These are phyloP conservation scores for Metrosideros polymorpha DNA, from an alignment of 441 rosid genomes.

Conservation along the genomic window DNA sequence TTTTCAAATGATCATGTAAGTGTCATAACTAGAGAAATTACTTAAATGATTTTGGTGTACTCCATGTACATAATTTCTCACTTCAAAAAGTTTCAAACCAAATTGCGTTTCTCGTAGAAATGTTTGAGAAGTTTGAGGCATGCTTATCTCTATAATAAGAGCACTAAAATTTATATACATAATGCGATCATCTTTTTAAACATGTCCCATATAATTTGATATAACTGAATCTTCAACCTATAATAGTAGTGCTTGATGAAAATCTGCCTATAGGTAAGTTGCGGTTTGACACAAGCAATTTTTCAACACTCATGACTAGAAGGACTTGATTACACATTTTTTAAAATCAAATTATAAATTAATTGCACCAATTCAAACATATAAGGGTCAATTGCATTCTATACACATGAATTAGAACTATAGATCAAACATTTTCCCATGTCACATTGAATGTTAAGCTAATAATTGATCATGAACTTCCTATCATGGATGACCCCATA, in stretches of 20 bases:
- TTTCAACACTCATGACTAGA: not conserved
- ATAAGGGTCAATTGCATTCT: not conserved
- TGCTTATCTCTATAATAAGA: too few species aligned
- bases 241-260: not conserved
- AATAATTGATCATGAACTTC: too few species aligned
- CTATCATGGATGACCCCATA: too few species aligned
- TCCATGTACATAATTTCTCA: too few species aligned
- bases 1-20: not conserved
- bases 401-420: not conserved
- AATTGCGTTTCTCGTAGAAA: too few species aligned
- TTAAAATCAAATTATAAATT: not conserved
- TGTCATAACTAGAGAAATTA: too few species aligned
- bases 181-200: not conserved
- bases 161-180: too few species aligned
- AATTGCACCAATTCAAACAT: not conserved
- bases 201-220: not conserved
- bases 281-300: not conserved
- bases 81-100: too few species aligned
- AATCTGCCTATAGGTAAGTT: not conserved
- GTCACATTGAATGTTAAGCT: too few species aligned
- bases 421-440: not conserved
- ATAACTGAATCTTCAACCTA: not conserved
- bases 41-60: too few species aligned
- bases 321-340: not conserved
- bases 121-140: too few species aligned